Evolutionary conservation across 768 basidiomycete genomes (phyloP), one percentile per base, ranked within the genome.

Genomic region (Pleurotus salmoneostramineus): DNA sequence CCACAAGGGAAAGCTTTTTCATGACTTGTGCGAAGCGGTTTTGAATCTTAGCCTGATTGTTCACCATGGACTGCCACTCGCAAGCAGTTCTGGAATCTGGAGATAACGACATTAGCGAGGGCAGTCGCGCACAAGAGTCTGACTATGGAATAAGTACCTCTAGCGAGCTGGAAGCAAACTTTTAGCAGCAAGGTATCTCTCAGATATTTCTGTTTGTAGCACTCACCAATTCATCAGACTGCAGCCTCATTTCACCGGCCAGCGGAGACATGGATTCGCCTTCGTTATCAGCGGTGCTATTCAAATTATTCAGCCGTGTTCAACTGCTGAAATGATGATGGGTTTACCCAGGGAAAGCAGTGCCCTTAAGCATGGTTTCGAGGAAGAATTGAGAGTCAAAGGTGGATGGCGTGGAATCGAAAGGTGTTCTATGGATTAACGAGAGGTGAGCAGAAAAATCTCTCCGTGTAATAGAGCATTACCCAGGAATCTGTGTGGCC

Each of bases 81-180:
- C 80, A 81, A 12, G 77, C 72, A n/a, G 79, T 82, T 42, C 75
- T 69, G 4, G 71, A 60, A 65, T 80, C 76, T 68, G 58, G 59
- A 17, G 57, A 57, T 4, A 7, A 8, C 27, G 37, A 27, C 21
- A n/a, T 43, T 52, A 50, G 8, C 27, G 42, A 27, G 21, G 1
- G 21, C 21, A 27, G 21, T 27, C 3, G 3, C 3, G 21, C 2
- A 1, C 21, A 27, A 27, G 21, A 27, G 21, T 27, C 3, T 3
- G 21, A 27, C 32, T 46, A 50, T 50, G 14, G 37, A 51, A 35
- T 6, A 52, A 6, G 6, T 54, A 54, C 52, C 63, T 59, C 68
- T 61, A n/a, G 71, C 72, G 58, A 73, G 60, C 70, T 68, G 52
- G 34, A 40, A 46, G 5, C 4, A 56, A 12, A 34, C 7, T 8